Evolutionary conservation across 441 rosid species (phyloP), one percentile per base, ranked within the genome.

Genomic region (Arabidopsis lyrata): DNA sequence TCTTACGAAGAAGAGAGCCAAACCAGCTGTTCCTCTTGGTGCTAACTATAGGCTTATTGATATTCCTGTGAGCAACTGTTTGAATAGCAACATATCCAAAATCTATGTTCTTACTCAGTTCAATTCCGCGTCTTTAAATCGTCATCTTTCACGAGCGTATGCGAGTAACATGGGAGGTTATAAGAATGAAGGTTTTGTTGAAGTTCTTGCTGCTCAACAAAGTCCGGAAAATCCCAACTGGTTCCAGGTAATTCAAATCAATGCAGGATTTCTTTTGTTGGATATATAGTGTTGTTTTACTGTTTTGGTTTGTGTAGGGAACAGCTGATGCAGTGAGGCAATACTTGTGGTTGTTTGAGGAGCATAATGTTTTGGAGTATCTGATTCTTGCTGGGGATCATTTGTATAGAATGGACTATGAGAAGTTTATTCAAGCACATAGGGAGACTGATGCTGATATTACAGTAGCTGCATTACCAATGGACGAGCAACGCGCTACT

Each of bases 141-240:
- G 98, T 6, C 98, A 91, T 70, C 89, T 94, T 22, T 94, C 98
- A 1, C 82, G 98, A 35, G 98, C 97, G 0, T 91, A 94, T 74
- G 98, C 97, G 0, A 87, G 90, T 77, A 92, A 94, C 85, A 89
- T 94, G 97, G 97, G 95, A 22, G 98, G 98, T 56, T 90, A 94
- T 80, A 86, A 94, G 88, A 94, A 91, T 47, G 97, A 94, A 83
- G 98, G 98, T 2, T 94, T 94, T 70, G 97, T 94, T 34, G 98
- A 94, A 63, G 98, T 91, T 60, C 98, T 94, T 74, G 98, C 98
- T 11, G 98, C 98, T 58, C 97, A 94, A 83, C 97, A 91, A 83
- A 94, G 96, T 72, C 98, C 98, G 0, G 98, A 94, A 77, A 94
- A 94, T 42, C 98, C 98, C 16, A 94, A 94, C 67, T 94, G 98